Percentiles rank a stretch among this genome's conserved stretches.
phyloP scores from a whole-genome alignment of 75 land plant genomes.

The Pseudotsuga menziesii region DNA sequence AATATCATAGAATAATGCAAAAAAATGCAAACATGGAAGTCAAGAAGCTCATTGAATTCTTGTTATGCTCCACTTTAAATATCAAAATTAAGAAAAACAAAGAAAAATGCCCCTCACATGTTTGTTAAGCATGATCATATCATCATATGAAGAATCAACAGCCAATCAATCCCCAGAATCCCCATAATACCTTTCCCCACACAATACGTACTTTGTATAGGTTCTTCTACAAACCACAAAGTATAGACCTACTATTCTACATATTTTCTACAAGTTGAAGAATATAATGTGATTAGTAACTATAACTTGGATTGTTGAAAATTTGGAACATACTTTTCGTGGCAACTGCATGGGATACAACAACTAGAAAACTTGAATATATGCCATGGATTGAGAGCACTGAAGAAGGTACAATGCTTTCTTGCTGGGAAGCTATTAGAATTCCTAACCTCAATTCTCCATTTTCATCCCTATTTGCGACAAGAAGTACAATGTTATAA shows the following conservation, averaged over 20 bases:
- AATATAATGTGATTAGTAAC: neutral
- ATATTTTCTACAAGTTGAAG: neutral
- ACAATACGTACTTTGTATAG: neutral
- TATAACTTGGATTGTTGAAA: conserved; percentile 92
- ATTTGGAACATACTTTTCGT: no score
- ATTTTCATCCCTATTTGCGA: no score
- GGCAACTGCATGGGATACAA: no score
- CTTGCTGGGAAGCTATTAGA: no score
- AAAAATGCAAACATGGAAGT: neutral
- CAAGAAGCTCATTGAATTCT: neutral
- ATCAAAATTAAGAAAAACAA: neutral
- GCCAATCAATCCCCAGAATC: neutral
- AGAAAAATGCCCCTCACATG: neutral
- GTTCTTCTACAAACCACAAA: no score
- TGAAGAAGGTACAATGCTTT: no score
- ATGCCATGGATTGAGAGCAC: no score
- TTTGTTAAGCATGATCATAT: no score
- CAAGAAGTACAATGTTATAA: neutral
- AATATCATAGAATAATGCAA: neutral
- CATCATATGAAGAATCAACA: neutral
- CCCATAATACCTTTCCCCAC: neutral
- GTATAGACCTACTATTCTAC: neutral
- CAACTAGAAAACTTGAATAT: no score
- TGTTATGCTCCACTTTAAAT: no score
- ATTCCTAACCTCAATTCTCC: no score